Percentiles rank a stretch among this genome's conserved stretches.
Evolutionary conservation across 2,329 filamentous ascomycete genomes (phyloP).

Genomic region (Phoma sp.): DNA sequence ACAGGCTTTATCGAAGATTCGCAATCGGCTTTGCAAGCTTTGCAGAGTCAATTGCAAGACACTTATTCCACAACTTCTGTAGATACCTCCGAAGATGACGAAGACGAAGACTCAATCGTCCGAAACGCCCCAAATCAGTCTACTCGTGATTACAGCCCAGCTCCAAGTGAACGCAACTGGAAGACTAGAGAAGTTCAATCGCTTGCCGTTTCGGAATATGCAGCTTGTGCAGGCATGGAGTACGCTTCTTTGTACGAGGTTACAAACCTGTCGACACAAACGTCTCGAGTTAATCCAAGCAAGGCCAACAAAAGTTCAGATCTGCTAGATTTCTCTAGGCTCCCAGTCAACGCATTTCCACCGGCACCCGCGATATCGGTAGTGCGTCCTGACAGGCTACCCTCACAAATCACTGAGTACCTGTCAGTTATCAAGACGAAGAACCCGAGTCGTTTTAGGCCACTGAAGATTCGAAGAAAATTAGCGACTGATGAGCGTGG

Average conservation of each 20-base stretch:
- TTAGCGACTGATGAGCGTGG: slow-evolving; percentile 73
- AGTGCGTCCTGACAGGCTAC: slow-evolving; percentile 24
- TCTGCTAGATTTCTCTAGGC: slow-evolving; percentile 21
- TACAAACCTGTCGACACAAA: background rate
- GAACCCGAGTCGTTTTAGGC: slow-evolving; percentile 43
- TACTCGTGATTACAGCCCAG: too few relatives aligned
- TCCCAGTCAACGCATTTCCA: slow-evolving; percentile 35
- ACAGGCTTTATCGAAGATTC: slow-evolving; percentile 52
- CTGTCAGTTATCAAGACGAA: slow-evolving; percentile 38
- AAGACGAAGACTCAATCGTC: background rate
- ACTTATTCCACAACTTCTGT: slow-evolving; percentile 28
- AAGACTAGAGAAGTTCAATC: background rate
- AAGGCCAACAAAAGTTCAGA: background rate
- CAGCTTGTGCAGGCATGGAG: background rate
- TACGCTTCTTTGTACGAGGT: background rate
- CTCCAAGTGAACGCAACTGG: background rate
- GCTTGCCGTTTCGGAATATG: background rate
- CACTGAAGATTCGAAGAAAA: slow-evolving; percentile 52
- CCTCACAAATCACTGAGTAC: slow-evolving; percentile 39
- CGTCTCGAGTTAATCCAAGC: background rate
- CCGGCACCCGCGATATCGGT: slow-evolving; percentile 35
- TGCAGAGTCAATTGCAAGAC: slow-evolving; percentile 53
- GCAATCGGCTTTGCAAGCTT: slow-evolving; percentile 49
- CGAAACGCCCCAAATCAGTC: background rate
- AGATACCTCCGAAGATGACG: slow-evolving; percentile 31